Evolutionary conservation across 2,329 filamentous ascomycete species (phyloP), one percentile per base, ranked within the genome.

Genomic region (Pseudofabraea citricarpa): DNA sequence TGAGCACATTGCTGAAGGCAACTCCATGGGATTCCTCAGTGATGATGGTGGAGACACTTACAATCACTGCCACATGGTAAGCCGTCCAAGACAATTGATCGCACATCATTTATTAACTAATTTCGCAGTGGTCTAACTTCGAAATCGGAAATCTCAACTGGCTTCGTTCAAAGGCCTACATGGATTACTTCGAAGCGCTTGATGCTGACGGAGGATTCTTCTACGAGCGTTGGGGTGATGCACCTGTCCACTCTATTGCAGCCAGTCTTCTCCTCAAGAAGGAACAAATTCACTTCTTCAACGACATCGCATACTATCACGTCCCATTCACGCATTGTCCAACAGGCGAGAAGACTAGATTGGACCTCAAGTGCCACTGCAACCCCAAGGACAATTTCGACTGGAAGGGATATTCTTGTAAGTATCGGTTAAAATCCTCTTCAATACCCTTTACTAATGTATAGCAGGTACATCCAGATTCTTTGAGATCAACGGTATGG

Each of bases 321-420:
- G 87, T 96, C 19, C 93, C 93, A 18, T 98, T 98, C 65, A 97
- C 90, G 4, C 93, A 98, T 68, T 98, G 93, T 67, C 93, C 93
- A 2, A 95, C 90, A 1, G 87, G 85, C 43, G 89, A 97, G 68
- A 77, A 95, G 69, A 81, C 78, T 42, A 81, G 90, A 52, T 66
- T 90, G 43, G 85, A 95, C 54, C 80, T 91, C 54, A 90, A 87
- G 64, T 98, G 93, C 67, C 85, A 90, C 67, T 98, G 93, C 71
- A 90, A 98, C 61, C 91, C 93, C 6, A 83, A 85, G 60, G 87
- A 97, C 47, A 98, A 98, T 73, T 98, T 98, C 74, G 93, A 98
- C 69, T 98, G 94, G 94, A 96, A 95, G 68, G 87, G 87, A 41
- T 97, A 96, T 65, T 95, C 89, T 64, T 97, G 90, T 94, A 79